Evolutionary conservation across 2,329 filamentous ascomycete genomes (phyloP), one percentile per base, ranked within the genome.

Genomic region (Aspergillus piperis): DNA sequence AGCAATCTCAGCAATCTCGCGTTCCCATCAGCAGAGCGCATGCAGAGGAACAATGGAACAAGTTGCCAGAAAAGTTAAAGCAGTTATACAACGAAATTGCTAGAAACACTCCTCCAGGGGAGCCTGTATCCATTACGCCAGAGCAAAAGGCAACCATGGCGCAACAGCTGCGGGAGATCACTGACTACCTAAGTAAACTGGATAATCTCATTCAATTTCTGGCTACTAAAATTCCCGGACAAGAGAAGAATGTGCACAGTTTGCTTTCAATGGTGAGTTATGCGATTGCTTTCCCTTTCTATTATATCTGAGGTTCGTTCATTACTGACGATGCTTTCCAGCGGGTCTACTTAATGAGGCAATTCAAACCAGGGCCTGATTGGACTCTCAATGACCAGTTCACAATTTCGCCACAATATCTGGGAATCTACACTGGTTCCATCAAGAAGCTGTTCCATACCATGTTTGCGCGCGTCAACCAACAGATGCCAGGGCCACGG

Each of bases 271-370:
- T 77, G 73, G 76, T 77, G 69, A 60, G 72, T 63, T 38, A 41
- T 17, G 44, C 6, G 30, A 17, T 11, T 19, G 19, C 19, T 44
- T 36, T n/a, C 23, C 47, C 57, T 27, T 8, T 25, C 13, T 25
- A 52, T 27, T 10, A 15, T 58, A 11, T 54, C 38, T 48, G n/a
- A 25, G 47, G 51, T 55, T 53, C 10, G 60, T 67, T 48, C 62
- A 59, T 68, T 61, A 62, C 54, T 27, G 59, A 36, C 48, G 27
- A 58, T 62, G 27, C 32, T 36, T 13, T 36, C 32, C 63, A 80
- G 74, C 77, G 79, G 38, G 70, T 79, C 41, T 73, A 79, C 64
- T 70, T 82, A 53, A 76, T 81, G 72, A 74, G 75, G 47, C 80
- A 82, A 62, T 81, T 78, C 65, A 79, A 77, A 58, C 61, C 68